Evolutionary conservation across 371 early-diverging fungal genomes (phyloP).

Genomic region (Lichtheimia corymbifera): DNA sequence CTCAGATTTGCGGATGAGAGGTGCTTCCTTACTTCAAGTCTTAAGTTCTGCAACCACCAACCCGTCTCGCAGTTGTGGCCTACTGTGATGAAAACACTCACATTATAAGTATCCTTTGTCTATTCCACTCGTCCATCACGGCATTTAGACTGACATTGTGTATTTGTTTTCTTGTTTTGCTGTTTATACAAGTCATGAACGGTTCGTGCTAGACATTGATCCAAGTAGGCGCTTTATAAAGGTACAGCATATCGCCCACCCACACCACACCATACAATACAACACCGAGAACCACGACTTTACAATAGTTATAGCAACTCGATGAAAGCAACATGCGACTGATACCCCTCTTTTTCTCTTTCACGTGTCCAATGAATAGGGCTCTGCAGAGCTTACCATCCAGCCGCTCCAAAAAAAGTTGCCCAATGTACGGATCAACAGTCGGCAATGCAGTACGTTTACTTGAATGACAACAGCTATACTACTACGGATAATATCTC

Average conservation of each 20-base stretch:
- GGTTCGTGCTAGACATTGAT: slow-evolving; percentile 55
- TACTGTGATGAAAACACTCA: slow-evolving; percentile 36
- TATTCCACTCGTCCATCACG: background rate
- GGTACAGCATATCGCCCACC: slow-evolving; percentile 19
- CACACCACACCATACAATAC: no score
- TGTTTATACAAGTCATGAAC: slow-evolving; percentile 53
- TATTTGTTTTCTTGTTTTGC: slow-evolving; percentile 10
- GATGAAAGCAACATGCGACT: background rate
- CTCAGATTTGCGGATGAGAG: background rate
- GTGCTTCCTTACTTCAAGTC: slow-evolving; percentile 3
- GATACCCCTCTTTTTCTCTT: background rate
- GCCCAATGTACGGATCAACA: slow-evolving; percentile 53
- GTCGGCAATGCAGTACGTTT: slow-evolving; percentile 66
- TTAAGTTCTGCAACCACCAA: background rate
- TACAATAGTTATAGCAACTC: background rate
- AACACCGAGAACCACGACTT: background rate
- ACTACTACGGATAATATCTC: background rate
- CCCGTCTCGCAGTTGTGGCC: slow-evolving; percentile 5
- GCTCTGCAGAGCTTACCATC: slow-evolving; percentile 64
- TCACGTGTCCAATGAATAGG: slow-evolving; percentile 38
- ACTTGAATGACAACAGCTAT: slow-evolving; percentile 27
- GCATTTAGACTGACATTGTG: background rate
- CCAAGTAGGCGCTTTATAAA: slow-evolving; percentile 43
- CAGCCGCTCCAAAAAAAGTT: slow-evolving; percentile 56
- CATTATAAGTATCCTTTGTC: slow-evolving; percentile 45